Base-by-base conservation (phyloP, 2,329 filamentous ascomycete genomes). In the Diaporthe caulivora region DNA sequence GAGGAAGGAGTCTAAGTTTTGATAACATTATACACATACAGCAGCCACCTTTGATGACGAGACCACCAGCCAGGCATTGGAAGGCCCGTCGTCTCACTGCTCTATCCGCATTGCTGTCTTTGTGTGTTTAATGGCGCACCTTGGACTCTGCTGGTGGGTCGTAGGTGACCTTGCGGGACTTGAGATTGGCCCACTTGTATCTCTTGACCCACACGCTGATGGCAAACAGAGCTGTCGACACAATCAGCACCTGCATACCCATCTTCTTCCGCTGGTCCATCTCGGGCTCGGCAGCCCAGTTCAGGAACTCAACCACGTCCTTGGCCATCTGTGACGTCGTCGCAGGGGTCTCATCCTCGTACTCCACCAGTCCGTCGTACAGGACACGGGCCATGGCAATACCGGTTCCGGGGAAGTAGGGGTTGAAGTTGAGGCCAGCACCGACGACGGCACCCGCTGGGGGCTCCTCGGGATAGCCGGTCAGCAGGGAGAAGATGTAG, bases 191-290 rank as follows among this genome's bases (percentile, higher is more conserved):
- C 97, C 97, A 99, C 92, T 98, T 99, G 92, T 99, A 99, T 88
- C 95, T 92, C 94, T 99, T 99, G 78, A 98, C 93, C 95, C 95
- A 99, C 80, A 99, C 91, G 84, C 94, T 97, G 81, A 98, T 81
- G 72, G 94, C 95, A 82, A 95, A 93, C 76, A 99, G 88, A 76
- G 92, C 91, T 75, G 93, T 89, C 71, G 92, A 91, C 78, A 98
- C 91, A 78, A 93, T 92, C 79, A 99, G 85, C 71, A 97, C 94
- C 92, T 99, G 98, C 91, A 97, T 92, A 81, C 97, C 97, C 97
- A 98, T 99, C 89, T 95, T 97, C 94, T 99, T 99, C 83, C 97
- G 94, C 83, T 98, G 93, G 82, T 99, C 97, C 95, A 98, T 98
- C 90, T 99, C 97, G 64, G 97, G 97, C 89, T 99, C 97, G 73